These are phyloP conservation scores for Hordeum vulgare DNA, from an alignment of 176 grass and related monocot genomes.

Conservation along the genomic window DNA sequence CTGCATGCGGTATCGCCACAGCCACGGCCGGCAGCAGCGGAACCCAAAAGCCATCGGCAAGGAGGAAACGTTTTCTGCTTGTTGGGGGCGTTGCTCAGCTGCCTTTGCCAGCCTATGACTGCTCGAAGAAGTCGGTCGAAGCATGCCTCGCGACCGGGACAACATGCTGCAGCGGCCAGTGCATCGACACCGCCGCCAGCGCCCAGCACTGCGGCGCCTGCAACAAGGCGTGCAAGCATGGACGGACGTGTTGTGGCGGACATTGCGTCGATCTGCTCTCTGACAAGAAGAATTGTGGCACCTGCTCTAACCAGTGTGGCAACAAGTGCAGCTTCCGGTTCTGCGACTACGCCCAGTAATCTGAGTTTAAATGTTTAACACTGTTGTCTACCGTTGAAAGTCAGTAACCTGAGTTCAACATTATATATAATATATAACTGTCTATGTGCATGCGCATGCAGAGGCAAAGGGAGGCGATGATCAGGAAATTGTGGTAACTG, in stretches of 20 bases:
- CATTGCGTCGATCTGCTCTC: neutral
- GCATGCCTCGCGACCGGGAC: constrained; percentile 23
- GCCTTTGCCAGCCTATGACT: too few species aligned
- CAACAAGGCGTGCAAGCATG: neutral
- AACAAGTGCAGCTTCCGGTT: neutral
- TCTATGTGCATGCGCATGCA: too few species aligned
- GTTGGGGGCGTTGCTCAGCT: too few species aligned
- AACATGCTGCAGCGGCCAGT: neutral
- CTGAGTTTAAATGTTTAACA: too few species aligned
- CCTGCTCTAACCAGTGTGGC: neutral
- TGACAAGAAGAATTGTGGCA: neutral
- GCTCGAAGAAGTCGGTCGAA: constrained; percentile 4
- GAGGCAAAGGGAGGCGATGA: too few species aligned
- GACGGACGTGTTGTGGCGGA: neutral
- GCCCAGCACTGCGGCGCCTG: neutral
- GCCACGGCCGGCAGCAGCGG: neutral
- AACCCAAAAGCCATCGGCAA: neutral
- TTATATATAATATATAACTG: too few species aligned
- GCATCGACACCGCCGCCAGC: neutral
- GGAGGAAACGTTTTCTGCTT: constrained; percentile 4
- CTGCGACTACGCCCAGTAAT: neutral
- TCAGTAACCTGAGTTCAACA: too few species aligned
- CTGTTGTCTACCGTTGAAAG: too few species aligned
- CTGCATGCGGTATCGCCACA: neutral
- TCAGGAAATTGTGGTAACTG: too few species aligned